phyloP scores from a whole-genome alignment of 139 green algal species.

The Deuterostichococcus epilithicus region DNA sequence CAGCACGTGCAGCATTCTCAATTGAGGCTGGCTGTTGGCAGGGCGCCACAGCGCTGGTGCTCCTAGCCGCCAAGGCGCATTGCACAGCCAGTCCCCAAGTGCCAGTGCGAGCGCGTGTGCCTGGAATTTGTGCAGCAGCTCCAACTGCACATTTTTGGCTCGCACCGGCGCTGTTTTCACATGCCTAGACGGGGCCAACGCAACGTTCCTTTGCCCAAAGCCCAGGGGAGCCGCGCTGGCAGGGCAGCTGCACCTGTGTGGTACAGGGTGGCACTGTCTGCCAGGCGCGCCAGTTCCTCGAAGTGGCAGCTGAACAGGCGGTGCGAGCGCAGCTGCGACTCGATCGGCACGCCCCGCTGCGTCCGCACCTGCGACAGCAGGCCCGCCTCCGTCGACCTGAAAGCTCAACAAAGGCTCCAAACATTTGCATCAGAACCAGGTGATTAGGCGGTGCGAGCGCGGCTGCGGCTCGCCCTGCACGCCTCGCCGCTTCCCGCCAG shows the following conservation, averaged over 20 bases:
- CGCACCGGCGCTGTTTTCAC: no score
- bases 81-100: no score
- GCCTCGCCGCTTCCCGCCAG: slow-evolving; percentile 29
- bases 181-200: no score
- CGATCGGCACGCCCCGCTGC: slow-evolving; percentile 36
- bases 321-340: slow-evolving; percentile 39
- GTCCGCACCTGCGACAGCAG: slow-evolving; percentile 5
- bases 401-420: no score
- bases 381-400: no score
- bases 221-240: background rate
- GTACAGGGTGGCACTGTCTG: slow-evolving; percentile 47
- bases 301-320: slow-evolving; percentile 37
- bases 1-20: slow-evolving; percentile 6
- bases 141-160: no score
- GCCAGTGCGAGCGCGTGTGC: no score
- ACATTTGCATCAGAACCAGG: no score
- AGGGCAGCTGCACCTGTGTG: slow-evolving; percentile 29
- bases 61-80: no score
- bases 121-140: no score
- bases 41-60: no score
- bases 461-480: slow-evolving; percentile 40
- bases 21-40: slow-evolving; percentile 5
- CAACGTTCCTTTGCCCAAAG: no score
- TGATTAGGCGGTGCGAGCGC: slow-evolving; percentile 38
- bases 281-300: slow-evolving; percentile 25